Percentiles rank a stretch among this genome's conserved stretches.
Evolutionary conservation across 805 yeast species (phyloP).

Genomic region (Metschnikowia peoriensis): DNA sequence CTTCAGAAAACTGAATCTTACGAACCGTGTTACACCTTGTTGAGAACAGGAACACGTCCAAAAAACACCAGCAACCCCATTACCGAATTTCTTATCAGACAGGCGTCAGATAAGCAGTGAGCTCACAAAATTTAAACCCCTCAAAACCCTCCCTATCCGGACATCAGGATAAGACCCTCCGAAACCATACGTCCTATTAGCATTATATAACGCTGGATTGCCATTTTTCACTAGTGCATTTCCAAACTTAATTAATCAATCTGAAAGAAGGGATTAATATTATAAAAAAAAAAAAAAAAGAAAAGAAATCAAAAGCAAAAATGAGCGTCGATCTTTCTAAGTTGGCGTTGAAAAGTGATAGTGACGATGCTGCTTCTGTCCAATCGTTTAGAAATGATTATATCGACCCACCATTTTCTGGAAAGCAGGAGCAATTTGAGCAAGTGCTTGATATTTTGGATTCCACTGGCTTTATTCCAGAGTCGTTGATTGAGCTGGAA

Average conservation of each 20-base stretch:
- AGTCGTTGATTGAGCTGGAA: slow-evolving; percentile 77
- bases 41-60: neutral
- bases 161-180: slow-evolving; percentile 3
- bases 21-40: too few species aligned
- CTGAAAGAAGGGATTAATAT: too few species aligned
- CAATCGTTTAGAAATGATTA: slow-evolving; percentile 54
- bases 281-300: too few species aligned
- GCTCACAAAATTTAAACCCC: neutral
- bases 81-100: slow-evolving; percentile 4
- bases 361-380: slow-evolving; percentile 32
- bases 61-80: neutral
- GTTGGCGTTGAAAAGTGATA: slow-evolving; percentile 15
- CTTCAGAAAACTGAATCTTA: neutral
- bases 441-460: slow-evolving; percentile 80
- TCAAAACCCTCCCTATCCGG: slow-evolving; percentile 6
- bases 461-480: slow-evolving; percentile 86
- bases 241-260: too few species aligned
- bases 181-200: neutral
- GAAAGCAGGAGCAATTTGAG: slow-evolving; percentile 77
- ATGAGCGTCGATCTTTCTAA: slow-evolving; percentile 20
- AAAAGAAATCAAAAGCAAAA: neutral
- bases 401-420: slow-evolving; percentile 70
- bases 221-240: neutral
- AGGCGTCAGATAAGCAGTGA: slow-evolving; percentile 8
- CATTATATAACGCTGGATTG: neutral